Conservation (phyloP, 2,329 filamentous ascomycete species). For the Pseudogymnoascus sp. region DNA sequence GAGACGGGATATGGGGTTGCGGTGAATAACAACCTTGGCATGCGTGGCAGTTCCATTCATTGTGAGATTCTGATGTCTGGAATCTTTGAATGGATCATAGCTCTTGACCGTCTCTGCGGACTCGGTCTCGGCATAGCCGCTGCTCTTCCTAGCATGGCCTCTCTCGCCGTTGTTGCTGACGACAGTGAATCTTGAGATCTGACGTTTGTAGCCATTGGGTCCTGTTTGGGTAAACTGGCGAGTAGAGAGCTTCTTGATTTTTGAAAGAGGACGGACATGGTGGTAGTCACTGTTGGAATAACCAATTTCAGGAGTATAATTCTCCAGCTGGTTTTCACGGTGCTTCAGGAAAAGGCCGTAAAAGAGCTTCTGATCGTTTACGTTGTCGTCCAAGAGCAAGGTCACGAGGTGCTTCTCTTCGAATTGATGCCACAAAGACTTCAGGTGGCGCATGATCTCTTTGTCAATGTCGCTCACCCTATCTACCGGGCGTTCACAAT, state of each 20-base stretch:
- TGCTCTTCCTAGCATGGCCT: conserved; percentile 33
- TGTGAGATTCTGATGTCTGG: conserved; percentile 34
- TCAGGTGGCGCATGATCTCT: conserved; percentile 76
- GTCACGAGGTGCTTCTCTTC: conserved; percentile 62
- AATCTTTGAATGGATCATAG: conserved; percentile 76
- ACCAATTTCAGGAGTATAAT: conserved; percentile 72
- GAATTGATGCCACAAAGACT: conserved; percentile 85
- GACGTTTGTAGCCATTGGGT: conserved; percentile 41
- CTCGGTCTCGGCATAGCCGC: conserved; percentile 26
- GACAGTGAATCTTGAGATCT: conserved; percentile 55
- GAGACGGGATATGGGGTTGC: not conserved
- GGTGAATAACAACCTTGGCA: conserved; percentile 25
- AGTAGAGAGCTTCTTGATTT: conserved; percentile 54
- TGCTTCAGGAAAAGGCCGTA: conserved; percentile 80
- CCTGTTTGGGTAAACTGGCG: conserved; percentile 47
- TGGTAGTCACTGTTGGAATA: conserved; percentile 90
- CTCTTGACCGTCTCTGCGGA: conserved; percentile 46
- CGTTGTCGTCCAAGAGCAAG: conserved; percentile 56
- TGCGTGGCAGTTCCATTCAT: conserved; percentile 1
- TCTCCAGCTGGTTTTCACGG: conserved; percentile 74
- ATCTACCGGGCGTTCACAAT: conserved; percentile 53
- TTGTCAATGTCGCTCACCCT: conserved; percentile 63
- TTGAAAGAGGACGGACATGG: conserved; percentile 54
- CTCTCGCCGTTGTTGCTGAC: conserved; percentile 53
- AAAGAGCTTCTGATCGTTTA: conserved; percentile 88